Percentiles rank a stretch among this genome's conserved stretches.
phyloP scores from a whole-genome alignment of 2,329 filamentous ascomycete genomes.

The Macrophomina pseudophaseolina region DNA sequence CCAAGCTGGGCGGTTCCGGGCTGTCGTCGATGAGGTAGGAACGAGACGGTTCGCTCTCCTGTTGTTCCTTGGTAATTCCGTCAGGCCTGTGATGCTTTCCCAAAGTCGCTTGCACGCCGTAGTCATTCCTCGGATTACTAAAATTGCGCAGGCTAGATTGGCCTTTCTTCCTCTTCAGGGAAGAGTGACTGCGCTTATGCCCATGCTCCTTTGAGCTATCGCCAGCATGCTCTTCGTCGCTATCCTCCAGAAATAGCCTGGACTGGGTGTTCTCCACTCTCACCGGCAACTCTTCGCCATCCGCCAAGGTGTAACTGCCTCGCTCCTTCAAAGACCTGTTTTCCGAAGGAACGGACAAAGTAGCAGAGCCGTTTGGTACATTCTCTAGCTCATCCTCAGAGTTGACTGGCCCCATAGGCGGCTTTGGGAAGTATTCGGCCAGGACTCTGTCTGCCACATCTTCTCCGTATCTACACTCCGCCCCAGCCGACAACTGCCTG shows the following conservation, averaged over 20 bases:
- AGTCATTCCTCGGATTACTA: not conserved
- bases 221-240: not conserved
- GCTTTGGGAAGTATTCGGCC: slow-evolving; percentile 24
- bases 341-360: not conserved
- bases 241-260: slow-evolving; percentile 10
- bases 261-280: not conserved
- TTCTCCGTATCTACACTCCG: slow-evolving; percentile 58
- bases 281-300: not conserved
- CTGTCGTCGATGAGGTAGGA: slow-evolving; percentile 11
- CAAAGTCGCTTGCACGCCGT: not conserved
- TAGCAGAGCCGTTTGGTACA: not conserved
- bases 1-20: slow-evolving; percentile 20
- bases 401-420: not conserved
- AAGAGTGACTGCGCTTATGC: not conserved
- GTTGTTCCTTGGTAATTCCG: not conserved
- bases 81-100: not conserved
- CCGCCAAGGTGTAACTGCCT: not conserved
- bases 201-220: not conserved
- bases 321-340: not conserved
- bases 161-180: slow-evolving; percentile 10
- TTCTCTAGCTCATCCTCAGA: slow-evolving; percentile 64
- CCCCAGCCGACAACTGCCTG: slow-evolving; percentile 33
- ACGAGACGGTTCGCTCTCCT: not conserved
- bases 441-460: slow-evolving; percentile 45
- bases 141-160: slow-evolving; percentile 7